Percentiles rank a stretch among this genome's conserved stretches.
Conservation (phyloP, 768 basidiomycete species). For the Porphyrellus cyaneotinctus region DNA sequence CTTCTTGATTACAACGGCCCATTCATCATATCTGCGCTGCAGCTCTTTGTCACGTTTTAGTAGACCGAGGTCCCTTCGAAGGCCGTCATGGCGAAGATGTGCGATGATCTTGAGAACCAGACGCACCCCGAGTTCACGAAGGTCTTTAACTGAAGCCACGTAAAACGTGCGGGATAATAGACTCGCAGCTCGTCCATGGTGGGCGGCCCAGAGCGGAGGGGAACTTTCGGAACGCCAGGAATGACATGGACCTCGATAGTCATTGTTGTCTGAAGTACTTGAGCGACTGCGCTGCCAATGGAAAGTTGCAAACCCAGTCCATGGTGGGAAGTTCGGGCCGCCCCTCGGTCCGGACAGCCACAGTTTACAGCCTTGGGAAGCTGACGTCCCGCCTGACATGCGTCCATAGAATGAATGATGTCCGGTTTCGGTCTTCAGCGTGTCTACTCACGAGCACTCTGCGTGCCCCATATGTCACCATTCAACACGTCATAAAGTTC, state of each 20-base stretch:
- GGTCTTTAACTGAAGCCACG: conserved; percentile 70
- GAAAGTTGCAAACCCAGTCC: neutral
- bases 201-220: conserved; percentile 57
- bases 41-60: conserved; percentile 70
- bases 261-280: conserved; percentile 9
- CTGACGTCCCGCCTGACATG: too few relatives aligned
- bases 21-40: conserved; percentile 62
- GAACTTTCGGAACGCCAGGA: conserved; percentile 24
- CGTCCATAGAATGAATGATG: too few relatives aligned
- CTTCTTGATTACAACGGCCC: conserved; percentile 50
- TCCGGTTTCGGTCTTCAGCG: too few relatives aligned
- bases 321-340: neutral
- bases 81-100: neutral
- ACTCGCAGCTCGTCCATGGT: conserved; percentile 61
- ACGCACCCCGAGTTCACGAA: conserved; percentile 76
- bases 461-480: too few relatives aligned
- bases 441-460: too few relatives aligned
- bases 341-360: neutral
- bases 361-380: too few relatives aligned
- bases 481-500: too few relatives aligned
- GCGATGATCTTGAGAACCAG: neutral
- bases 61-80: conserved; percentile 69
- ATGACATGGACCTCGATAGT: conserved; percentile 11
- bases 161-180: conserved; percentile 72
- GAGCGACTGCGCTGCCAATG: neutral